Conservation (phyloP, 2,329 filamentous ascomycete species). For the Alternaria hordeiaustralica region DNA sequence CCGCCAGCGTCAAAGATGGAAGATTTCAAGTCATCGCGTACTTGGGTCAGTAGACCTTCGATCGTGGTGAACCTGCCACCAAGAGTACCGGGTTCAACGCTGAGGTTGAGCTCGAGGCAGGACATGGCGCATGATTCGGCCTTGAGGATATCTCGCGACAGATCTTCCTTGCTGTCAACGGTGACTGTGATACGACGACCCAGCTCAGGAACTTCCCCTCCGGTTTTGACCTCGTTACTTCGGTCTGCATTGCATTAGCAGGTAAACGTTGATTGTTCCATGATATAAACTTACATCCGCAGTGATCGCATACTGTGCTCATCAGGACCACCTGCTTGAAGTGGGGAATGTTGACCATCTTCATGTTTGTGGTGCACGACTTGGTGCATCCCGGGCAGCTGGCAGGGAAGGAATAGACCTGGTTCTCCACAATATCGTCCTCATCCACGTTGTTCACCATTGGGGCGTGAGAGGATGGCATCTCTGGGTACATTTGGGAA, state of each 20-base stretch:
- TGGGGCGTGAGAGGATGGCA: conserved; percentile 41
- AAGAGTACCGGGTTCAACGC: conserved; percentile 90
- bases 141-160: conserved; percentile 93
- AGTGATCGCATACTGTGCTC: conserved; percentile 89
- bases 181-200: conserved; percentile 82
- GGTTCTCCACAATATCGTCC: conserved; percentile 86
- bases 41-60: conserved; percentile 89
- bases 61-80: conserved; percentile 97
- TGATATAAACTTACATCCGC: conserved; percentile 64
- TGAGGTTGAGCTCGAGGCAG: conserved; percentile 85
- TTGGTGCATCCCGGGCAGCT: conserved; percentile 90
- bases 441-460: conserved; percentile 53
- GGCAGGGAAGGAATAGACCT: conserved; percentile 91
- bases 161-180: conserved; percentile 73
- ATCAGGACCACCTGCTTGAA: conserved; percentile 98
- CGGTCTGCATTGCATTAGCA: conserved; percentile 60
- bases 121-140: conserved; percentile 88
- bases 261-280: neutral
- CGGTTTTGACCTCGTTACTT: conserved; percentile 97
- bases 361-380: conserved; percentile 91
- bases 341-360: conserved; percentile 97
- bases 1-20: conserved; percentile 84
- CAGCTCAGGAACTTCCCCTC: conserved; percentile 85
- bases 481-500: conserved; percentile 52
- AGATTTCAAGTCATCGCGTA: conserved; percentile 84